Evolutionary conservation across 106 monocot species (phyloP).

Genomic region (Posidonia australis): DNA sequence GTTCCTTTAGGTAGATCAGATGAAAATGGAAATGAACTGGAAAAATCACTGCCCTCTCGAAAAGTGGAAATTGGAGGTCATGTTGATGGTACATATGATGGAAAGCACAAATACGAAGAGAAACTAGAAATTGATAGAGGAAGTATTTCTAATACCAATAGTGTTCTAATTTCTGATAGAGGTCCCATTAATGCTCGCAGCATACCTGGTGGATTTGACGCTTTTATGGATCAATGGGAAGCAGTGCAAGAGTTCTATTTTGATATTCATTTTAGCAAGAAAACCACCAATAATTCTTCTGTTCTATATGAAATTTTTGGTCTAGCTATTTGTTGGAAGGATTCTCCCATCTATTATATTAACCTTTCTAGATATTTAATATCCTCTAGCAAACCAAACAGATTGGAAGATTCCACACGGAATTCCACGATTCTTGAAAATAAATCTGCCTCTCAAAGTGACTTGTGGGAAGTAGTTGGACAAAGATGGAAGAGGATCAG

Average conservation of each 20-base stretch:
- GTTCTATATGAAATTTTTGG: slow-evolving; percentile 70
- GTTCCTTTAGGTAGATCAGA: not conserved
- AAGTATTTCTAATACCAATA: not conserved
- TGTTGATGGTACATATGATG: not conserved
- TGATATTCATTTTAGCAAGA: slow-evolving; percentile 69
- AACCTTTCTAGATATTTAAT: slow-evolving; percentile 64
- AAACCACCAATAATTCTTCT: slow-evolving; percentile 17
- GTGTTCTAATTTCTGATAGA: slow-evolving; percentile 13
- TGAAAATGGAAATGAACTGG: not conserved
- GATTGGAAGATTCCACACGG: slow-evolving; percentile 4
- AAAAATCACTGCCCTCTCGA: not conserved
- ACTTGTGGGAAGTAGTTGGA: slow-evolving; percentile 29
- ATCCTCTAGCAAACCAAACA: slow-evolving; percentile 14
- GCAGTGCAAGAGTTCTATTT: slow-evolving; percentile 62
- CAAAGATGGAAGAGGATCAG: slow-evolving; percentile 65
- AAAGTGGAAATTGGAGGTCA: not conserved
- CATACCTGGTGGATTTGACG: slow-evolving; percentile 76
- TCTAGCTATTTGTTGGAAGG: slow-evolving; percentile 85
- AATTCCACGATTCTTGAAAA: slow-evolving; percentile 10
- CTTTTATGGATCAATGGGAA: slow-evolving; percentile 70
- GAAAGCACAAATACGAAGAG: not conserved
- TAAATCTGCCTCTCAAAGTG: slow-evolving; percentile 12
- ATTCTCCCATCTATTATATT: slow-evolving; percentile 78
- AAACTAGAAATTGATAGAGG: not conserved
- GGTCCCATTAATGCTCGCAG: slow-evolving; percentile 61